Conservation (phyloP, 2,329 filamentous ascomycete species). For the Colletotrichum truncatum region DNA sequence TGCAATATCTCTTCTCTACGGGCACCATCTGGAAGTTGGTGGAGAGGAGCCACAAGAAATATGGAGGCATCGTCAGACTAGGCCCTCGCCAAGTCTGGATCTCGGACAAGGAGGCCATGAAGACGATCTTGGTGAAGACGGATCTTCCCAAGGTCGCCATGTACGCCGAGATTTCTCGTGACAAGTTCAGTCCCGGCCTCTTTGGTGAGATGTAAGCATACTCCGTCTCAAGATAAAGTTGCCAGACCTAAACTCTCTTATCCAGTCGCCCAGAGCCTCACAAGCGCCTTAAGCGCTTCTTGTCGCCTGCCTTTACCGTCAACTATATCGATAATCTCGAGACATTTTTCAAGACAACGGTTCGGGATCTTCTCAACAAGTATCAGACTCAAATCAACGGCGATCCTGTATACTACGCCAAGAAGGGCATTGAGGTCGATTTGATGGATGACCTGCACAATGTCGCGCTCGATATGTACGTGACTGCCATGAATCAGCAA, state of each 20-base stretch:
- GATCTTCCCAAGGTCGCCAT: conserved; percentile 36
- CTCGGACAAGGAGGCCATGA: conserved; percentile 34
- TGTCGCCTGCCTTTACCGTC: conserved; percentile 38
- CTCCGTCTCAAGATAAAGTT: neutral
- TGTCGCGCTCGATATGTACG: conserved; percentile 37
- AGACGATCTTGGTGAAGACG: conserved; percentile 32
- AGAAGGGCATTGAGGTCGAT: conserved; percentile 33
- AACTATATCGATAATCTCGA: conserved; percentile 37
- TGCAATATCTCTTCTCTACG: conserved; percentile 33
- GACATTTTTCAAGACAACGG: conserved; percentile 32
- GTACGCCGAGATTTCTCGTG: conserved; percentile 34
- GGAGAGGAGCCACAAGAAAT: conserved; percentile 30
- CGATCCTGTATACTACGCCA: conserved; percentile 14
- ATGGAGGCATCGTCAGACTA: conserved; percentile 32
- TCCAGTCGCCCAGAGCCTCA: conserved; percentile 35
- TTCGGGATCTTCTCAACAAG: conserved; percentile 24
- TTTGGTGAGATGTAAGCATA: conserved; percentile 34
- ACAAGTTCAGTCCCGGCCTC: conserved; percentile 30
- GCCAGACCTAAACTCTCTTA: neutral
- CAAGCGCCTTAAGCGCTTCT: conserved; percentile 35
- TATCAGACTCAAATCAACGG: conserved; percentile 14
- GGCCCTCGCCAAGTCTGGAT: conserved; percentile 35
- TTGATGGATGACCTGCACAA: conserved; percentile 39
- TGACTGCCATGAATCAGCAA: too few relatives aligned
- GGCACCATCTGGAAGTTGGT: conserved; percentile 35